Base-by-base conservation (phyloP, 805 yeast species). In the Teunomyces atbi region DNA sequence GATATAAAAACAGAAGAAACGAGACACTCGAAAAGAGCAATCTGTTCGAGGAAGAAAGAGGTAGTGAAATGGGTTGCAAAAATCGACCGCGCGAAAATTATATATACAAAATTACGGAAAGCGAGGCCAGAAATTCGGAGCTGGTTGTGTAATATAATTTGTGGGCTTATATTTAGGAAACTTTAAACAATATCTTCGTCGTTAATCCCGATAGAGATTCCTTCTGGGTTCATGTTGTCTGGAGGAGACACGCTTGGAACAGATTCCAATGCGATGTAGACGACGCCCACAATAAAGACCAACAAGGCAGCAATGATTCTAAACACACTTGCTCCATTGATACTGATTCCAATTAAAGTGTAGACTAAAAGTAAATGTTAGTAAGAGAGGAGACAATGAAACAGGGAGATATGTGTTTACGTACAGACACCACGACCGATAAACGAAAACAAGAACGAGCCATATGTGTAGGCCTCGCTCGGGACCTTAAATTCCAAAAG, bases 221-320 rank as follows among this genome's bases (percentile, higher is more conserved):
- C 73, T 51, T 72, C 77, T 6, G 73, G 66, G 51, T 64, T 86
- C 87, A 89, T 88, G 66, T 85, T 88, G 47, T 79, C 86, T 15
- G 96, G 97, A 23, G 90, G 85, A 44, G 86, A 83, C 35, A 88
- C 71, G 49, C 86, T 78, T 15, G 91, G 89, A 21, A 86, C 65
- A 42, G 85, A 84, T 64, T 89, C 94, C 57, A 89, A 74, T 1
- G 67, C 79, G 41, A 76, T 60, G 64, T 74, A 89, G 2, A 66
- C 77, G 18, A 80, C 59, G 23, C 96, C 96, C 19, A 82, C 64
- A 2, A 80, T 34, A 33, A 80, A 75, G n/a, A 87, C 69, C 11
- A 86, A 42, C 7, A 84, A 51, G 2, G 84, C 84, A n/a, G 80
- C 69, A 36, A 87, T 60, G 32, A 79, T 58, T 53, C 89, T 76